These are phyloP conservation scores for Mycocentrospora acerina DNA, from an alignment of 2,329 filamentous ascomycete species.

Conservation along the genomic window DNA sequence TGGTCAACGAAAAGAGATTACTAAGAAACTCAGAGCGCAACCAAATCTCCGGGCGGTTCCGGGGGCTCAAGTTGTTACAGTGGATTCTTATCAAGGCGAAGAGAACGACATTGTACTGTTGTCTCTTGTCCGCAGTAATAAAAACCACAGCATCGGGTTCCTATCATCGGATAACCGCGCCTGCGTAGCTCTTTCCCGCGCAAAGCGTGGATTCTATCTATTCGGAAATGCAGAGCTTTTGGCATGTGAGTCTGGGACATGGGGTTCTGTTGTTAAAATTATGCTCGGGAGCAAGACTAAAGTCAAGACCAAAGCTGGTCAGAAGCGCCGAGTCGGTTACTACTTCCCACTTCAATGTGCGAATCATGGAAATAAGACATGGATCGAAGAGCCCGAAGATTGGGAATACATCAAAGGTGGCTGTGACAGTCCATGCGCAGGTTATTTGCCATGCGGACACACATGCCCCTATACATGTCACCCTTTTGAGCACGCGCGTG, in stretches of 20 bases:
- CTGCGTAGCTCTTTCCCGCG: constrained; percentile 67
- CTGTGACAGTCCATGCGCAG: constrained; percentile 29
- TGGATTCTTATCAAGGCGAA: constrained; percentile 81
- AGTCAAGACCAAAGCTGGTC: constrained; percentile 21
- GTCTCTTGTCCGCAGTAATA: constrained; percentile 75
- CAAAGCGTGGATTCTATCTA: constrained; percentile 76
- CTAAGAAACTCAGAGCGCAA: constrained; percentile 50
- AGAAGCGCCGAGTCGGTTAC: constrained; percentile 46
- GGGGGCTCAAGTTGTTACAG: constrained; percentile 67
- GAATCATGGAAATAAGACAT: constrained; percentile 56
- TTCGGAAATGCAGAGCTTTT: constrained; percentile 72
- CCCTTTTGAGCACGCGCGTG: constrained; percentile 31
- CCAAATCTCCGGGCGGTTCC: constrained; percentile 40
- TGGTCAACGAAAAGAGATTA: constrained; percentile 70
- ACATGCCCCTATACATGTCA: constrained; percentile 37
- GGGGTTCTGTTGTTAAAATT: constrained; percentile 52
- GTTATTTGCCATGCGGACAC: constrained; percentile 36
- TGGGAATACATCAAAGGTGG: constrained; percentile 35
- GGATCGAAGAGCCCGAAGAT: constrained; percentile 46
- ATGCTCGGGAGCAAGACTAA: constrained; percentile 47
- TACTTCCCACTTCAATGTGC: constrained; percentile 64
- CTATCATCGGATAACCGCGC: constrained; percentile 65
- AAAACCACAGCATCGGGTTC: constrained; percentile 66
- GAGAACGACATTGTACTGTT: constrained; percentile 75
- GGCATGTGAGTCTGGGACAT: constrained; percentile 50